Conservation (phyloP, 1,284 basidiomycete species). For the Vanrija sp. region DNA sequence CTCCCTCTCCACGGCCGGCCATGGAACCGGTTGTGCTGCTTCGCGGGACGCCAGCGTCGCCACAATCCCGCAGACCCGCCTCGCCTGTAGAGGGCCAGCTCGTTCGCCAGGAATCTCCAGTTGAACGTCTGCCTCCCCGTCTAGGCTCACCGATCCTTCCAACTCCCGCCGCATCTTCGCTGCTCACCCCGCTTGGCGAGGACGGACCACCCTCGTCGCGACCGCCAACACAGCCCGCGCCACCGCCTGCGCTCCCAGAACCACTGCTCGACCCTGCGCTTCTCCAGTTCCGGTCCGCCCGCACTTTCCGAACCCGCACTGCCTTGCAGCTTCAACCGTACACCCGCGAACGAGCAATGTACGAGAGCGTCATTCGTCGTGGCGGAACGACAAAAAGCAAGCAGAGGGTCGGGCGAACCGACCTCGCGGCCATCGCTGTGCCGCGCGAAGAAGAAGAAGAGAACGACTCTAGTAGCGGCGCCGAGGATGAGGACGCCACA, state of each 20-base stretch:
- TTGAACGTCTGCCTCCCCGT: too few species aligned
- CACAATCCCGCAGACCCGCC: too few species aligned
- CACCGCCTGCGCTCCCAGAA: background rate
- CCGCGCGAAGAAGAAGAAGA: conserved; percentile 12
- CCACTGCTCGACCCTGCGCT: conserved; percentile 30
- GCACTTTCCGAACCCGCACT: conserved; percentile 47
- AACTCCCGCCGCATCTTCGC: background rate
- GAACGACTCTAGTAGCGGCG: background rate
- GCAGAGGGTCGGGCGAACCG: conserved; percentile 13
- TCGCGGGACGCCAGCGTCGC: too few species aligned
- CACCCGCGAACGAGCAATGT: conserved; percentile 43
- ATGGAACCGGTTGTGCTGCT: too few species aligned
- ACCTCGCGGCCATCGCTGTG: conserved; percentile 13
- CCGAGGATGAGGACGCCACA: conserved; percentile 7
- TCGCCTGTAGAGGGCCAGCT: too few species aligned
- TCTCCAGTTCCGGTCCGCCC: conserved; percentile 37
- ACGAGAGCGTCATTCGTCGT: conserved; percentile 36
- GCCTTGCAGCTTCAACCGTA: conserved; percentile 48
- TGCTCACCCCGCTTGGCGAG: background rate
- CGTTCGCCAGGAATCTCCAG: too few species aligned
- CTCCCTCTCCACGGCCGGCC: background rate
- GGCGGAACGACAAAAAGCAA: conserved; percentile 20
- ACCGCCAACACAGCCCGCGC: background rate
- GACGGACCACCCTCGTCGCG: background rate
- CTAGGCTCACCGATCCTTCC: too few species aligned